Evolutionary conservation across 352 stramenopile species (phyloP), one percentile per base, ranked within the genome.

Genomic region (Phytopythium montanum): DNA sequence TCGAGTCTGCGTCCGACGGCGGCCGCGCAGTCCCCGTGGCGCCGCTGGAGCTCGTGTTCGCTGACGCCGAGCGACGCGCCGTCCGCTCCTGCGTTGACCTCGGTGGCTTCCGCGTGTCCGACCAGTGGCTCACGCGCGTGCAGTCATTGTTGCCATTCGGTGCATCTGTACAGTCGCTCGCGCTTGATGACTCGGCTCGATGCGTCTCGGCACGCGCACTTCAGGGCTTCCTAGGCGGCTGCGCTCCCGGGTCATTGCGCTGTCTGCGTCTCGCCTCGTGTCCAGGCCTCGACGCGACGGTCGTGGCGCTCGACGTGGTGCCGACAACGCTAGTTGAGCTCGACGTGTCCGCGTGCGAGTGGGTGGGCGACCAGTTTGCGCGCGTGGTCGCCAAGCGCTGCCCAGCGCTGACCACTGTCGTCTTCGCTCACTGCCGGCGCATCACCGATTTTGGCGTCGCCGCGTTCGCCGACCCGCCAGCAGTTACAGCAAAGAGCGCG

Each of bases 391-490:
- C 61, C 26, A 62, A 64, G 4, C 64, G 68, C 10, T 92, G 81
- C 54, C 61, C 58, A 2, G 38, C 31, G 18, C 62, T 92, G 36
- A 56, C 59, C 10, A 61, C 60, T 1, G 36, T 88, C 10, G 68
- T 65, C 21, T 42, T 94, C 6, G 33, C 64, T 16, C 75, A 73
- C 58, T 94, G 85, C 46, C 70, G 71, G 33, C 64, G 67, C 23
- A 53, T 94, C 23, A 89, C 80, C 6, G 85, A 92, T 70, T 90
- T 88, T 42, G 85, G 81, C 14, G 60, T 92, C 41, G 74, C 66
- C 34, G 72, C 75, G 0, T 87, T 92, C 44, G 66, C 70, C 9
- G 84, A 94, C 57, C 55, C 65, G 5, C 39, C 63, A 16, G 39
- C 50, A 3, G n/a, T 46, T 10, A 57, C 51, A 3, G 25, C 60